Percentiles rank a stretch among this genome's conserved stretches.
These are phyloP conservation scores for Pichia kluyveri DNA, from an alignment of 805 yeast genomes.

Conservation along the genomic window DNA sequence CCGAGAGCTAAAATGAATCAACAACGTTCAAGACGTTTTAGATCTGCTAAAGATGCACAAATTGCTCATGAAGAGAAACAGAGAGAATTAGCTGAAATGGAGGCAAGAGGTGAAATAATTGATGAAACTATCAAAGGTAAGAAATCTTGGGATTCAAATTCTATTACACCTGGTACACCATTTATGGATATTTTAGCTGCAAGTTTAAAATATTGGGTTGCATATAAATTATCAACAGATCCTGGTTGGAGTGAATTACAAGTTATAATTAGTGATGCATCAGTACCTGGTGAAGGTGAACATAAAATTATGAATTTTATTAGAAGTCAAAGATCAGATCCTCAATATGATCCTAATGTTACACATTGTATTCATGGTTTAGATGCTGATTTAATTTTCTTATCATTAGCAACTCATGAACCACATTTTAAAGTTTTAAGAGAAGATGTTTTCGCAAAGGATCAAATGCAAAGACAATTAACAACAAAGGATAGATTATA, in stretches of 20 bases:
- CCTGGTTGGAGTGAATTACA: conserved; percentile 91
- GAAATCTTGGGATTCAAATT: conserved; percentile 89
- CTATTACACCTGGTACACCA: conserved; percentile 98
- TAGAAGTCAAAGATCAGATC: conserved; percentile 79
- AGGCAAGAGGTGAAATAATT: conserved; percentile 59
- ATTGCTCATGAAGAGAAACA: conserved; percentile 66
- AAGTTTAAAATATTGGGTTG: conserved; percentile 84
- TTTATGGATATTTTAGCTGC: conserved; percentile 87
- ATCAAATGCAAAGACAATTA: conserved; percentile 35
- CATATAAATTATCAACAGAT: conserved; percentile 77
- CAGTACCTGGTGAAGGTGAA: conserved; percentile 99
- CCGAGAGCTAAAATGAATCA: conserved; percentile 98
- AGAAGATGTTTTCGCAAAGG: conserved; percentile 93
- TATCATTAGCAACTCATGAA: conserved; percentile 95
- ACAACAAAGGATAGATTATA: conserved; percentile 40
- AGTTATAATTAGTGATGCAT: conserved; percentile 87
- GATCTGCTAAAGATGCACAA: conserved; percentile 85
- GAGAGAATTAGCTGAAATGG: conserved; percentile 48
- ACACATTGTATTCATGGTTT: conserved; percentile 94
- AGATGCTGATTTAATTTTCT: conserved; percentile 94
- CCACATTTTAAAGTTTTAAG: conserved; percentile 91
- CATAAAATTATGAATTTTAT: conserved; percentile 96
- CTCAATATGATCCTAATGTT: conserved; percentile 85
- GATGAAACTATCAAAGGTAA: conserved; percentile 68
- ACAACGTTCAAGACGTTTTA: conserved; percentile 87